Base-by-base conservation (phyloP, 768 basidiomycete genomes). In the Clavulina sp. region DNA sequence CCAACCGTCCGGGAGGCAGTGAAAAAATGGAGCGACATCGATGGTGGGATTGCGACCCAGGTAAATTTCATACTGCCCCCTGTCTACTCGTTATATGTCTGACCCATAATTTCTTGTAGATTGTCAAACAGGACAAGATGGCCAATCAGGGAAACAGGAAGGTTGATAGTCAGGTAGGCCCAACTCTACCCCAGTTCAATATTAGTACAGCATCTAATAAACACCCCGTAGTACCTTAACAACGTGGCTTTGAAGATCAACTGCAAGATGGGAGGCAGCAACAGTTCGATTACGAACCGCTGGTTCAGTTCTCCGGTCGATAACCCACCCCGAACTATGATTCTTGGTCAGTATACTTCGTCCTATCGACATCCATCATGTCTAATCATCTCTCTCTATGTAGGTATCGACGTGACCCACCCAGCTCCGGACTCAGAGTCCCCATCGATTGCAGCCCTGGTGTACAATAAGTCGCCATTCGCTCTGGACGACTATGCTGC, bases 281-380 rank as follows among this genome's bases (percentile, higher is more conserved):
- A 89, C 57, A 85, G 88, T 65, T 85, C 6, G 78, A 80, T 31
- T 60, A 68, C 0, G 58, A 54, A 1, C 73, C 58, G 54, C 33
- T 87, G 84, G 84, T 64, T 87, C 41, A 74, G 62, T n/a, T n/a
- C n/a, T n/a, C n/a, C n/a, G n/a, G n/a, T n/a, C n/a, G n/a, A n/a
- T n/a, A n/a, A n/a, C 1, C 74, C 73, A 62, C 69, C 71, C 56
- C 72, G 71, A 50, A 87, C 85, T 5, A 88, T 89, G 80, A 66
- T 89, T 60, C 78, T 89, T 2, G 86, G 86, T 0, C 83, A 85
- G 56, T 83, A 88, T 59, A 80, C 83, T 21, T 85, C 81, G 80
- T 52, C 70, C 76, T 55, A 70, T 70, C 2, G 86, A 84, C 2
- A 79, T 83, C 1, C 85, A 85, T 2, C 84, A 82, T 1, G 80